Base-by-base conservation (phyloP, 805 yeast genomes). In the Ogataea chonburiensis region DNA sequence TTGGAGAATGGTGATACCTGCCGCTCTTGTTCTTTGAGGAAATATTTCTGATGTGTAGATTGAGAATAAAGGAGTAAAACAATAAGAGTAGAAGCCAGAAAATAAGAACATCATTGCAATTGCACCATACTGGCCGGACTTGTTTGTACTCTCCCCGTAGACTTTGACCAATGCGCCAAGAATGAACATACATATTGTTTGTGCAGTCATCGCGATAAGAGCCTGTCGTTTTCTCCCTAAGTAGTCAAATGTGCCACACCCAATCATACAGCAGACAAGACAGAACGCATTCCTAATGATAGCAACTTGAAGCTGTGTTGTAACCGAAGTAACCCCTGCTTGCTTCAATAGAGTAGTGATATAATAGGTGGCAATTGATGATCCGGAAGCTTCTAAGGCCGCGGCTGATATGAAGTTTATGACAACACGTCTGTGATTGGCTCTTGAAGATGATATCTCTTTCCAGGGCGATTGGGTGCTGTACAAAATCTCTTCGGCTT, bases 21-120 rank as follows among this genome's bases (percentile, higher is more conserved):
- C 43, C 11, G 49, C 46, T 29, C 58, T 37, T 3, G 43, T 21
- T 24, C 36, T 42, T 18, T 46, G 56, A 28, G 70, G 63, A 27
- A 57, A 42, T 25, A 59, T 60, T 52, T 70, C 78, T 26, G 77
- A 66, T 32, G 65, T 47, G 49, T 72, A 74, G 28, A 70, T 49
- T 49, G 53, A 64, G 33, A 73, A 73, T 40, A 71, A 59, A 31
- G 75, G 75, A 39, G 69, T 70, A 37, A 60, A 49, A 29, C 71
- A 72, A 26, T 63, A 53, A 47, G 68, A 61, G 54, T 70, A 72
- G 21, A 61, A 57, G 32, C 57, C 52, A 52, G 66, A 63, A 65
- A 61, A 70, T 26, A 73, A 47, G 64, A 71, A 73, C 40, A 75
- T 72, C 75, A 73, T 68, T 7, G 74, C 73, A 23, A 53, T 24